phyloP scores from a whole-genome alignment of 306 rosid genomes.

The Carpinus fangiana region DNA sequence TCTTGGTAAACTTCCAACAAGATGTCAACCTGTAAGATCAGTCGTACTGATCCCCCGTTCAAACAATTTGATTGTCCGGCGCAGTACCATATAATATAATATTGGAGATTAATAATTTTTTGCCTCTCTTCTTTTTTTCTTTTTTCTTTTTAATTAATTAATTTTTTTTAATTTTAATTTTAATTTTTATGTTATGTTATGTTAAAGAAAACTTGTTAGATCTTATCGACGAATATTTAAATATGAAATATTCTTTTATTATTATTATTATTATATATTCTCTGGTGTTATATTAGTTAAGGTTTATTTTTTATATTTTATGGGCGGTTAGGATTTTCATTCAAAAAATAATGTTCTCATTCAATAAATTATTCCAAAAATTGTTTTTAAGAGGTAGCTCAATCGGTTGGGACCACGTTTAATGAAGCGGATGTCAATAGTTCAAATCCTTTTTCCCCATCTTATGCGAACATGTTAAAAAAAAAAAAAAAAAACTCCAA shows the following conservation, averaged over 20 bases:
- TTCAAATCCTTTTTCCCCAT: too few species aligned
- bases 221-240: neutral
- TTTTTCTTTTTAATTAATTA: too few species aligned
- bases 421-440: too few species aligned
- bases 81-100: neutral
- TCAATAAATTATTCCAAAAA: neutral
- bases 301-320: too few species aligned
- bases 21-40: neutral
- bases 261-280: too few species aligned
- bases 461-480: too few species aligned
- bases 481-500: too few species aligned
- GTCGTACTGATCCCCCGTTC: neutral
- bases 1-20: neutral
- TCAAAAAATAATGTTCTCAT: neutral
- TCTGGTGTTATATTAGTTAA: too few species aligned
- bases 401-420: too few species aligned
- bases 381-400: too few species aligned
- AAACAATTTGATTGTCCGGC: slow-evolving; percentile 13
- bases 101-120: neutral
- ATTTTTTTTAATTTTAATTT: too few species aligned
- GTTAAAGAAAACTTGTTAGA: neutral
- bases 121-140: neutral
- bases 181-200: too few species aligned
- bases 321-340: neutral
- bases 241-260: neutral